phyloP scores from a whole-genome alignment of 2,329 filamentous ascomycete genomes.

The Coniochaeta ligniaria region DNA sequence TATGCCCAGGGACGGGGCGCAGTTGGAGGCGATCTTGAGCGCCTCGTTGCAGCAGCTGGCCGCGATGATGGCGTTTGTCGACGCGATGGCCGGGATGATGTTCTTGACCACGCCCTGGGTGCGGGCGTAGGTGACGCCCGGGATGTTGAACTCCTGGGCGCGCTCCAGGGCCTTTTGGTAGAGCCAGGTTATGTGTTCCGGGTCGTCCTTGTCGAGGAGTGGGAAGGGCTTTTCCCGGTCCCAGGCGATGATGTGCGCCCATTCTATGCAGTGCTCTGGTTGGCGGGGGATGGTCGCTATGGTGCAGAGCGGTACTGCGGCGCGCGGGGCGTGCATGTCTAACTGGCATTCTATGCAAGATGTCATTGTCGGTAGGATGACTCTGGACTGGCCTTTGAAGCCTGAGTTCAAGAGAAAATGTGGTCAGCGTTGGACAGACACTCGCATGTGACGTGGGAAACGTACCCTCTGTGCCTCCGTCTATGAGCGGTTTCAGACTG shows the following conservation, averaged over 20 bases:
- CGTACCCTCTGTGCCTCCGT: slow-evolving; percentile 76
- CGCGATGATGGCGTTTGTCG: slow-evolving; percentile 93
- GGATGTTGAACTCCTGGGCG: slow-evolving; percentile 81
- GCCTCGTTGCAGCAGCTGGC: slow-evolving; percentile 96
- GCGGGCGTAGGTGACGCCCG: slow-evolving; percentile 88
- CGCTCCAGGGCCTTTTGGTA: slow-evolving; percentile 77
- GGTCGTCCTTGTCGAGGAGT: slow-evolving; percentile 87
- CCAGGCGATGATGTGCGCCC: slow-evolving; percentile 98
- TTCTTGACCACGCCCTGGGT: slow-evolving; percentile 99
- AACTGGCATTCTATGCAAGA: slow-evolving; percentile 98
- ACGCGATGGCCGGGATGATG: slow-evolving; percentile 97
- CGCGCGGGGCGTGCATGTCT: slow-evolving; percentile 95
- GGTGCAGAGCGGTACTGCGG: slow-evolving; percentile 94
- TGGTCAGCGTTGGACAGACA: neutral
- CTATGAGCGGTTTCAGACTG: slow-evolving; percentile 85
- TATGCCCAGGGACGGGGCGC: slow-evolving; percentile 71
- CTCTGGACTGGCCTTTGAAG: slow-evolving; percentile 94
- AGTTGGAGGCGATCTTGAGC: slow-evolving; percentile 81
- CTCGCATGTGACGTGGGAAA: neutral
- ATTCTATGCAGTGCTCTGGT: slow-evolving; percentile 96
- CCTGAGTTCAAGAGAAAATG: slow-evolving; percentile 33
- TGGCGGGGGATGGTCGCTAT: slow-evolving; percentile 94
- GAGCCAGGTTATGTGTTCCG: slow-evolving; percentile 96
- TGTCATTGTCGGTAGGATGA: slow-evolving; percentile 85
- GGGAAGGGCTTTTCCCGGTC: slow-evolving; percentile 78